Base-by-base conservation (phyloP, 495 filamentous ascomycete genomes). In the Geoglossum glabrum region DNA sequence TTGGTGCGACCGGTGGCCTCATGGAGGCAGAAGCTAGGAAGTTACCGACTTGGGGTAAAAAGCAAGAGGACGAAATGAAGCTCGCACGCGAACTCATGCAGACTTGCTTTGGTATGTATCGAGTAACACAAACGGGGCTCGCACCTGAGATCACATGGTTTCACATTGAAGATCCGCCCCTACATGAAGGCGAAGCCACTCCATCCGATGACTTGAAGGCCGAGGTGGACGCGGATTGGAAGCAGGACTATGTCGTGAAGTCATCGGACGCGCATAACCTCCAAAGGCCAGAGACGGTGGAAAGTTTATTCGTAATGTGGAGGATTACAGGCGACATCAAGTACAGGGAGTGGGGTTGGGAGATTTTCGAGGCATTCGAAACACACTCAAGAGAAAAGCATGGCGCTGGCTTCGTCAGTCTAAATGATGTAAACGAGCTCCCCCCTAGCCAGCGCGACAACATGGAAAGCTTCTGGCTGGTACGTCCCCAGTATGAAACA, bases 271-370 rank as follows among this genome's bases (percentile, higher is more conserved):
- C 71, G 3, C 92, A 96, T 69, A 99, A 99, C 66, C 74, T 97
- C n/a, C 92, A 95, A 71, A 79, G 92, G 27, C 92, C 92, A 5
- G 93, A 97, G 69, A 95, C 92, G 0, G 80, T 96, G 46, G 92
- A 97, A 69, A 90, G 84, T 56, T 73, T 99, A 52, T 88, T 97
- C 68, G 92, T 97, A 70, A 93, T 99, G 89, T 99, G 90, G 84
- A 82, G 92, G 56, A 90, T 99, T 66, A 99, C 92, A 19, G 89
- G 86, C 30, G 90, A 99, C 59, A 74, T 77, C 27, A 86, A 79
- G 61, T 99, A 99, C 68, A 79, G 92, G 15, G 78, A 95, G 60
- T 97, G 92, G 92, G 92, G 93, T 8, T 99, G 92, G 92, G 82
- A 93, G 61, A 97, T 97, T 79, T 99, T 99, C 72, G 81, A 90